Evolutionary conservation across 768 basidiomycete species (phyloP).

Genomic region (Strobilomyces dryophilus): DNA sequence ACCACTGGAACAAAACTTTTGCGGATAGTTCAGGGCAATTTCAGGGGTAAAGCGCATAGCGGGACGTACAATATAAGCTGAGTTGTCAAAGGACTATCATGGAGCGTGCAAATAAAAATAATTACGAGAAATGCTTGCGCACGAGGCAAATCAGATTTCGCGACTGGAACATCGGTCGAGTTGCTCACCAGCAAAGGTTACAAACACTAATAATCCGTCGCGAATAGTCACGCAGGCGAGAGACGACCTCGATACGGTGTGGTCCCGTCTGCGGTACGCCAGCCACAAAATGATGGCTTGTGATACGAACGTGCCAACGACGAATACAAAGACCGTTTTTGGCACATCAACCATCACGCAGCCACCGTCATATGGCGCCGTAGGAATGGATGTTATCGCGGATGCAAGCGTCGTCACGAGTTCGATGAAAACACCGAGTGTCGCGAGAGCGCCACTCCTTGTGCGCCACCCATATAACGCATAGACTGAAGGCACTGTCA

Average conservation of each 20-base stretch:
- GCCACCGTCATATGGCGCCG: conserved; percentile 5
- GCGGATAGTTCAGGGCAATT: not conserved
- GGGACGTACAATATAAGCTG: conserved; percentile 14
- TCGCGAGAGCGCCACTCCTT: not conserved
- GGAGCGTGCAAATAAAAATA: not conserved
- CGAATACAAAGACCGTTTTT: conserved; percentile 1
- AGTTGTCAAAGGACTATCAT: not conserved
- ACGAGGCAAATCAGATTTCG: not conserved
- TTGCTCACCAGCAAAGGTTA: conserved; percentile 14
- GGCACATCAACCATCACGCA: conserved; percentile 7
- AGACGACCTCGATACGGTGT: not conserved
- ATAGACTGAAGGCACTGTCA: conserved; percentile 13
- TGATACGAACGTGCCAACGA: conserved; percentile 6
- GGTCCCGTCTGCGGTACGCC: conserved; percentile 12
- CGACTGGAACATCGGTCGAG: not conserved
- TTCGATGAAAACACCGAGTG: conserved; percentile 11
- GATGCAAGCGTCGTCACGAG: not conserved
- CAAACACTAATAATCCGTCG: conserved; percentile 17
- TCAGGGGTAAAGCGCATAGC: not conserved
- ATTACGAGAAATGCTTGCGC: conserved; percentile 11
- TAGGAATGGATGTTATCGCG: conserved; percentile 1
- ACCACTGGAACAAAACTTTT: conserved; percentile 19
- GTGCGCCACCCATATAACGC: conserved; percentile 11
- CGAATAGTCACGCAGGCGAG: conserved; percentile 21
- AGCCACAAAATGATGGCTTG: conserved; percentile 18